These are phyloP conservation scores for Phylloporus rhodoxanthus DNA, from an alignment of 768 basidiomycete genomes.

Conservation along the genomic window DNA sequence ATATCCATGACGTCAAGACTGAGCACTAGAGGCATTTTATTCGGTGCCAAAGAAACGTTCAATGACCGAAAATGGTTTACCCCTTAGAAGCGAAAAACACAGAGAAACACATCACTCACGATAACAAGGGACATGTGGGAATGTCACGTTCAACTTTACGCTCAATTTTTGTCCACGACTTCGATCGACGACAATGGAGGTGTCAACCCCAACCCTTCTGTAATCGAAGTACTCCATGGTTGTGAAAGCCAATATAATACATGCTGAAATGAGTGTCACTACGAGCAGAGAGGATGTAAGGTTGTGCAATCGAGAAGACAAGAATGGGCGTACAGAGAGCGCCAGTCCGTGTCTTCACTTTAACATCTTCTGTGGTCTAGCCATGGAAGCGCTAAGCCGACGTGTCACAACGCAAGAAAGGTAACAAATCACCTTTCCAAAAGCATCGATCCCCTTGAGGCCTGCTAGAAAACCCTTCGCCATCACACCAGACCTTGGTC, in stretches of 20 bases:
- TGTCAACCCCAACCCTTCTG: slow-evolving; percentile 77
- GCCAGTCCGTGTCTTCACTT: slow-evolving; percentile 94
- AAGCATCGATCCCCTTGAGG: slow-evolving; percentile 94
- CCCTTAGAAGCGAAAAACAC: not conserved
- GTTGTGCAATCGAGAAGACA: not conserved
- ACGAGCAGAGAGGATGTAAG: slow-evolving; percentile 7
- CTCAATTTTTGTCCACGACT: slow-evolving; percentile 92
- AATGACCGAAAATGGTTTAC: not conserved
- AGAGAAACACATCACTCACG: slow-evolving; percentile 48
- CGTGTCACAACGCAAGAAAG: slow-evolving; percentile 3
- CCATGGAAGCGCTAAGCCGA: slow-evolving; percentile 7
- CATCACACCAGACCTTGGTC: slow-evolving; percentile 39
- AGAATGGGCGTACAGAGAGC: slow-evolving; percentile 65
- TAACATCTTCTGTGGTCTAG: slow-evolving; percentile 98
- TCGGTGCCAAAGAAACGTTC: not conserved
- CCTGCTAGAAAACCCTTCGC: slow-evolving; percentile 71
- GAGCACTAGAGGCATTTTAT: slow-evolving; percentile 54
- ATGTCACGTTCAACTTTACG: slow-evolving; percentile 87
- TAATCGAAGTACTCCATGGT: slow-evolving; percentile 96
- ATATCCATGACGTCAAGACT: slow-evolving; percentile 98
- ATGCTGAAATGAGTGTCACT: slow-evolving; percentile 91
- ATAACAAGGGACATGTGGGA: slow-evolving; percentile 96
- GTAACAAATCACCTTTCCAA: slow-evolving; percentile 77
- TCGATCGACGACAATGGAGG: slow-evolving; percentile 91
- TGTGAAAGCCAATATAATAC: slow-evolving; percentile 87